These are phyloP conservation scores for Lentinula detonsa DNA, from an alignment of 768 basidiomycete species.

Conservation along the genomic window DNA sequence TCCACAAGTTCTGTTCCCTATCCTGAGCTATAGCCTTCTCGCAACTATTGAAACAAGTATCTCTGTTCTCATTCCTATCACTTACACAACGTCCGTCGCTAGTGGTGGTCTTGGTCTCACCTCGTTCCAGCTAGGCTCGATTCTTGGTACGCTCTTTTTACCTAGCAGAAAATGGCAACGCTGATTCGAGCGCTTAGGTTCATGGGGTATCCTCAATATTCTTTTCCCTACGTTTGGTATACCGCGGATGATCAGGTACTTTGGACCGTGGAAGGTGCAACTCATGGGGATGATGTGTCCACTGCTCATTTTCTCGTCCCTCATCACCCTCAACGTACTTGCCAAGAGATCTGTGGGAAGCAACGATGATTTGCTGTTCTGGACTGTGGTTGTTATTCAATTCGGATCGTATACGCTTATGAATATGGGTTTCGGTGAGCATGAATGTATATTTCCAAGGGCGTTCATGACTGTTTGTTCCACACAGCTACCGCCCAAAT, in stretches of 20 bases:
- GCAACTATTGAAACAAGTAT: not conserved
- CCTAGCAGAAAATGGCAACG: not conserved
- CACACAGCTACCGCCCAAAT: not conserved
- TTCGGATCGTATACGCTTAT: not conserved
- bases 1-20: not conserved
- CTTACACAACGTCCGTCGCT: not conserved
- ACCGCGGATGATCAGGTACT: not conserved
- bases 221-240: not conserved
- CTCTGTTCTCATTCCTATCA: not conserved
- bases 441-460: not conserved
- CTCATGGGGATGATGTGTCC: not conserved
- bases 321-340: not conserved
- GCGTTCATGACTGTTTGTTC: not conserved
- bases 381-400: not conserved
- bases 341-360: not conserved
- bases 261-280: not conserved
- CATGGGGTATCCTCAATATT: not conserved
- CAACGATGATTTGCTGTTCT: not conserved
- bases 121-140: not conserved
- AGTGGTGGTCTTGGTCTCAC: not conserved
- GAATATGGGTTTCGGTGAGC: not conserved
- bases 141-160: not conserved
- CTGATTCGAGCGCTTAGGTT: not conserved
- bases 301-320: not conserved
- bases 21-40: not conserved